Base-by-base conservation (phyloP, 1,284 basidiomycete genomes). In the Fomitopsis palustris region DNA sequence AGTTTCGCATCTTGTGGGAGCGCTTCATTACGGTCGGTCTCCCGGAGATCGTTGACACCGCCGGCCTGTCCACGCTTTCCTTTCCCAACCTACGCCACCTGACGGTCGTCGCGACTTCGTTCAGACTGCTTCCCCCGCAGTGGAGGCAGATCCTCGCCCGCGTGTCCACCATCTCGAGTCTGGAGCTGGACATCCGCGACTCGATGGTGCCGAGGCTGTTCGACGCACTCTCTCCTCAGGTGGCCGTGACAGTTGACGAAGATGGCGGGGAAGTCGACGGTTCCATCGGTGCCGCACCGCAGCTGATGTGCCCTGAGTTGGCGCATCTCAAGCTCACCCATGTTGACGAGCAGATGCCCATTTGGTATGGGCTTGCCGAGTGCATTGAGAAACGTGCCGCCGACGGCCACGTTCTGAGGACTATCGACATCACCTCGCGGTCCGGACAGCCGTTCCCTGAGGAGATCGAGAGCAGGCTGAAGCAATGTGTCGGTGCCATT, bases 181-280 rank as follows among this genome's bases (percentile, higher is more conserved):
- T 53, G 31, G 39, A 56, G 16, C 31, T 59, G 45, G 35, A 54
- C 54, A 23, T 59, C 53, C 42, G 35, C 27, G 37, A 55, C 21
- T 59, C 58, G 27, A 55, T 55, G 58, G 53, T 55, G 21, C 4
- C 39, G 12, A 29, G 33, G 35, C 33, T 59, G 12, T 55, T 53
- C 29, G n/a, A 10, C 25, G 58, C 58, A 1, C 47, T 59, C 19
- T 23, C 35, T 25, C 43, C 35, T 14, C 35, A 9, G 35, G 35
- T n/a, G n/a, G n/a, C n/a, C n/a, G n/a, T n/a, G n/a, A n/a, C n/a
- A n/a, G n/a, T n/a, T n/a, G n/a, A n/a, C n/a, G n/a, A n/a, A n/a
- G n/a, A 17, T 52, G 31, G 4, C 9, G 27, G 9, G 27, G 39
- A 21, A 21, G n/a, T 33, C 21, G 33, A 35, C 9, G 27, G 23